These are phyloP conservation scores for Tetracladium setigerum DNA, from an alignment of 495 filamentous ascomycete genomes.

Conservation along the genomic window DNA sequence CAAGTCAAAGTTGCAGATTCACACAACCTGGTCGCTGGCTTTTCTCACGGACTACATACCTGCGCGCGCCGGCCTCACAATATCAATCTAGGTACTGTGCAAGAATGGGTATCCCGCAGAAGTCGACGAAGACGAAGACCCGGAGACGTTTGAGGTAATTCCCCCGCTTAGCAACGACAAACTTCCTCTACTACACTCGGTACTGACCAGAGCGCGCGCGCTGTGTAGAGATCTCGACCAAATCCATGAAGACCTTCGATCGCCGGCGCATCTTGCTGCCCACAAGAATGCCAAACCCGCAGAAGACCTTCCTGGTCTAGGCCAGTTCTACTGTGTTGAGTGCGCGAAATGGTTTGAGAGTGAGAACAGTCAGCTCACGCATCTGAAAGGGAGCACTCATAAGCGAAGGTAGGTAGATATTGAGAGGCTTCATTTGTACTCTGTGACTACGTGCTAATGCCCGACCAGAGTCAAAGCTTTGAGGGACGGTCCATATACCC, in stretches of 20 bases:
- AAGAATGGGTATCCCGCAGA: conserved; percentile 43
- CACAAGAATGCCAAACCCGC: conserved; percentile 70
- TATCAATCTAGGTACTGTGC: background rate
- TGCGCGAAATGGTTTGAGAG: conserved; percentile 95
- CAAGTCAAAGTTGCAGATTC: too few species aligned
- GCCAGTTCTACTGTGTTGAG: conserved; percentile 80
- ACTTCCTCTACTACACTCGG: too few species aligned
- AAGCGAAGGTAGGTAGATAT: conserved; percentile 62
- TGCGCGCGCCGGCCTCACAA: too few species aligned
- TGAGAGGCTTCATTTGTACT: background rate
- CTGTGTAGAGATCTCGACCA: conserved; percentile 74
- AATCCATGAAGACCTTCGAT: conserved; percentile 68
- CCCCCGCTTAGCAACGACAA: too few species aligned
- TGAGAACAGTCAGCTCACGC: conserved; percentile 64
- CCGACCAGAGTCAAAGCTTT: conserved; percentile 65
- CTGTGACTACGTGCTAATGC: background rate
- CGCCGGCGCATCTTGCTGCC: conserved; percentile 66
- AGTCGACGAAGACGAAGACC: conserved; percentile 54
- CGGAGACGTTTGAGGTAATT: conserved; percentile 31
- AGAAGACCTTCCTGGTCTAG: conserved; percentile 82
- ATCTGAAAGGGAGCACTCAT: conserved; percentile 83
- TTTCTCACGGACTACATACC: too few species aligned
- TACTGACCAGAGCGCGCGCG: too few species aligned
- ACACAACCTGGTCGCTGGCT: background rate
- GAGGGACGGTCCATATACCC: conserved; percentile 73